Evolutionary conservation across 1,284 basidiomycete species (phyloP).

Genomic region (Papiliotrema nemorosa): DNA sequence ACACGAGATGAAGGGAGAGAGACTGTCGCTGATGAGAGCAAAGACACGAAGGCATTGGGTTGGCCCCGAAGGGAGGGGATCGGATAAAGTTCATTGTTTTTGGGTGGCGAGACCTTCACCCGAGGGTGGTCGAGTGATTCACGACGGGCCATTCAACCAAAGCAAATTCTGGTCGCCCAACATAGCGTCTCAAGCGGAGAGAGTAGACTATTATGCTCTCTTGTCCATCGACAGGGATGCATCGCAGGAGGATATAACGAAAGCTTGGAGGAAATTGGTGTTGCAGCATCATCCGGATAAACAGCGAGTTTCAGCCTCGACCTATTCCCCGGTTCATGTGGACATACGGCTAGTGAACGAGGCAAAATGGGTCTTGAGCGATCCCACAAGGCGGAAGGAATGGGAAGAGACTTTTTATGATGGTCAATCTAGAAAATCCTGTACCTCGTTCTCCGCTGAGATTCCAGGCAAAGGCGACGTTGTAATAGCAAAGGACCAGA

Average conservation of each 20-base stretch:
- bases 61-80: too few species aligned
- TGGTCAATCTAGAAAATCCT: slow-evolving; percentile 4
- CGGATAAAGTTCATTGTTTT: too few species aligned
- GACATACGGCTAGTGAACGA: slow-evolving; percentile 44
- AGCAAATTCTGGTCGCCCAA: too few species aligned
- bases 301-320: neutral
- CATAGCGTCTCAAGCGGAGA: neutral
- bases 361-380: slow-evolving; percentile 43
- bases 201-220: slow-evolving; percentile 36
- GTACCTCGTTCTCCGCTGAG: neutral
- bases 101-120: too few species aligned
- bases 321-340: neutral
- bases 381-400: slow-evolving; percentile 15
- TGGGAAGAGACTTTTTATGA: slow-evolving; percentile 13
- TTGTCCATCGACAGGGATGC: slow-evolving; percentile 36
- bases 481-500: neutral
- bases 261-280: slow-evolving; percentile 40
- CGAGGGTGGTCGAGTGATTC: too few species aligned
- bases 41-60: too few species aligned
- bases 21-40: too few species aligned
- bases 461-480: neutral
- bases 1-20: neutral
- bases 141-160: too few species aligned
- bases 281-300: slow-evolving; percentile 45
- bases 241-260: slow-evolving; percentile 30